These are phyloP conservation scores for Fusarium protoensiforme DNA, from an alignment of 2,329 filamentous ascomycete species.

Conservation along the genomic window DNA sequence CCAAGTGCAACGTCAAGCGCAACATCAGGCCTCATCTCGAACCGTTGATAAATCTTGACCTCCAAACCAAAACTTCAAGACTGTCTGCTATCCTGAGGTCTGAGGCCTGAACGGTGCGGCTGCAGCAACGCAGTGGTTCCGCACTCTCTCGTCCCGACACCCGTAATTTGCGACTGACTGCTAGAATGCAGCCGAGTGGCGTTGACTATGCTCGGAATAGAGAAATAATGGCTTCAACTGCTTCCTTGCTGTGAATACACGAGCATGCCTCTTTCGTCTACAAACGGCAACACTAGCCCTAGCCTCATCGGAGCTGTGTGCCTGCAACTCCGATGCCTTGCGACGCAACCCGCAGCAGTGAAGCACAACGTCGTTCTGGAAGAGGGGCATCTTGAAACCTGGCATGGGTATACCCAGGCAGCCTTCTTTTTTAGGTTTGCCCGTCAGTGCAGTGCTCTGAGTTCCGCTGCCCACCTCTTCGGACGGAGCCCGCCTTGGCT, in stretches of 20 bases:
- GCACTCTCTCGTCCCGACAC: not conserved
- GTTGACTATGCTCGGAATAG: not conserved
- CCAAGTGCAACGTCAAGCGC: not conserved
- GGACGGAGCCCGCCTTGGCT: not conserved
- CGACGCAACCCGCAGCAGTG: slow-evolving; percentile 1
- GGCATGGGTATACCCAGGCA: not conserved
- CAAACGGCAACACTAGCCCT: not conserved
- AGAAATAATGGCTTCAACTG: slow-evolving; percentile 23
- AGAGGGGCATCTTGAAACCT: not conserved
- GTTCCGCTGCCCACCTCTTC: not conserved
- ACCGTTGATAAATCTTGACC: not conserved
- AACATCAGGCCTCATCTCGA: not conserved
- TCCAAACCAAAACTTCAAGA: not conserved
- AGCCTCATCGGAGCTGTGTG: slow-evolving; percentile 12
- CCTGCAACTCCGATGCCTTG: not conserved
- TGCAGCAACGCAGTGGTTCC: not conserved
- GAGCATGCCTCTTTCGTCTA: not conserved
- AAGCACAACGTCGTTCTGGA: not conserved
- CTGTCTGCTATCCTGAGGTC: not conserved
- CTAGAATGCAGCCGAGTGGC: slow-evolving; percentile 11
- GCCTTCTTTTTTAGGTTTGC: slow-evolving; percentile 1
- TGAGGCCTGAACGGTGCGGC: not conserved
- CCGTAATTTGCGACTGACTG: slow-evolving; percentile 2
- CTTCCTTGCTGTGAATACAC: slow-evolving; percentile 2
- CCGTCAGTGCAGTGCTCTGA: not conserved